Evolutionary conservation across 495 filamentous ascomycete species (phyloP).

Genomic region (Aspergillus biplanus): DNA sequence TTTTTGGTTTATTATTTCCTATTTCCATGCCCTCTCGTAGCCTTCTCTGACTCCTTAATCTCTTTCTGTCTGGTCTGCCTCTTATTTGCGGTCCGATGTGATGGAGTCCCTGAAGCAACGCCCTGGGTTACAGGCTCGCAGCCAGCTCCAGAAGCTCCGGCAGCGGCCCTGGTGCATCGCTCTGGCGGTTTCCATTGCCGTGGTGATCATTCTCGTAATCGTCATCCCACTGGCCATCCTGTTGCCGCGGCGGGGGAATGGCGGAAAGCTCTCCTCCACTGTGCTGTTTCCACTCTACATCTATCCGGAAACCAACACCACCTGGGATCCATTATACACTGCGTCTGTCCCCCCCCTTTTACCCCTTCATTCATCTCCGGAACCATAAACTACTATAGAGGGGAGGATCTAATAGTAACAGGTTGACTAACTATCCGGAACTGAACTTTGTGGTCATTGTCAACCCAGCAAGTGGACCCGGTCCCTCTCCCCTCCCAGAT

Average conservation of each 20-base stretch:
- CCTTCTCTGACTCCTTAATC: not conserved
- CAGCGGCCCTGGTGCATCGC: constrained; percentile 21
- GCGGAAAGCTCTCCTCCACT: constrained; percentile 27
- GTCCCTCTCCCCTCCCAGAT: constrained; percentile 32
- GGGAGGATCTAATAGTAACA: not conserved
- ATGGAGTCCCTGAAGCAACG: constrained; percentile 18
- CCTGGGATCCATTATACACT: constrained; percentile 48
- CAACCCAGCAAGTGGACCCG: constrained; percentile 53
- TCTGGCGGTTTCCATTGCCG: constrained; percentile 7
- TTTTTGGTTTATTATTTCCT: not conserved
- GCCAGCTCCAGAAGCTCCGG: constrained; percentile 13
- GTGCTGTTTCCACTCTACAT: constrained; percentile 55
- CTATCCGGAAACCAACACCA: constrained; percentile 43
- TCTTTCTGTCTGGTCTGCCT: not conserved
- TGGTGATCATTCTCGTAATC: constrained; percentile 23
- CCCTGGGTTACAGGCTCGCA: not conserved
- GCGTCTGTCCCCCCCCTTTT: constrained; percentile 20
- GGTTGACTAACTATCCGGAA: constrained; percentile 32
- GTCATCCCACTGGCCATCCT: constrained; percentile 22
- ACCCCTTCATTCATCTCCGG: not conserved
- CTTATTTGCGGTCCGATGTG: too few relatives aligned
- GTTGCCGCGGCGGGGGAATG: constrained; percentile 12
- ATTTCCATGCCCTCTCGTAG: not conserved
- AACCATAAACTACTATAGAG: not conserved
- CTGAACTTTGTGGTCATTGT: constrained; percentile 48